A percentile compares a stretch with the other conserved stretches of the same genome.
phyloP scores from a whole-genome alignment of 208 protist species.

The Acanthamoeba lenticulata region DNA sequence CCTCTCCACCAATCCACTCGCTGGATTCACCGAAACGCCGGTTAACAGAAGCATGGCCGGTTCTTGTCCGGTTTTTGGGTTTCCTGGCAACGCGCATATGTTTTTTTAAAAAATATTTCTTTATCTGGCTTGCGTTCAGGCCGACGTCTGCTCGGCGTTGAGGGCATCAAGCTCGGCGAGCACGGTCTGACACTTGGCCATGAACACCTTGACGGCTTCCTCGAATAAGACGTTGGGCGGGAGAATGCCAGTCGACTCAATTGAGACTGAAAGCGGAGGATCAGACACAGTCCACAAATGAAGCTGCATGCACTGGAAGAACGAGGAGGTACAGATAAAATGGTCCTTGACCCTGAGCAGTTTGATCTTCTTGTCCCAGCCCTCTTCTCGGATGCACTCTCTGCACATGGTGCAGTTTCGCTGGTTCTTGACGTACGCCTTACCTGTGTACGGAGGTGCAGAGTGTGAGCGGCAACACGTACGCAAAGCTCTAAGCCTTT shows the following conservation, averaged over 20 bases:
- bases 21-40: neutral
- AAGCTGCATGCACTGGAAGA: neutral
- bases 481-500: neutral
- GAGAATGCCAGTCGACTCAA: constrained; percentile 70
- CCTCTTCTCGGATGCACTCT: constrained; percentile 95
- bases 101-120: too few relatives aligned
- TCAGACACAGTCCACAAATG: neutral
- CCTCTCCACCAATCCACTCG: neutral
- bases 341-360: constrained; percentile 85
- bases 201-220: constrained; percentile 64
- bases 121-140: neutral
- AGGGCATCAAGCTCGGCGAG: constrained; percentile 44
- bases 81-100: too few relatives aligned
- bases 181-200: constrained; percentile 59
- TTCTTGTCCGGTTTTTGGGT: neutral
- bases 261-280: constrained; percentile 49
- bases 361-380: constrained; percentile 77
- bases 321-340: constrained; percentile 88
- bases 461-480: neutral
- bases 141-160: neutral
- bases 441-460: neutral
- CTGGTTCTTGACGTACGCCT: constrained; percentile 87
- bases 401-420: constrained; percentile 96
- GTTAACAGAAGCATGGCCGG: too few relatives aligned
- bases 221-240: constrained; percentile 61